Conservation (phyloP, 306 rosid species). For the Corylus heterophylla region DNA sequence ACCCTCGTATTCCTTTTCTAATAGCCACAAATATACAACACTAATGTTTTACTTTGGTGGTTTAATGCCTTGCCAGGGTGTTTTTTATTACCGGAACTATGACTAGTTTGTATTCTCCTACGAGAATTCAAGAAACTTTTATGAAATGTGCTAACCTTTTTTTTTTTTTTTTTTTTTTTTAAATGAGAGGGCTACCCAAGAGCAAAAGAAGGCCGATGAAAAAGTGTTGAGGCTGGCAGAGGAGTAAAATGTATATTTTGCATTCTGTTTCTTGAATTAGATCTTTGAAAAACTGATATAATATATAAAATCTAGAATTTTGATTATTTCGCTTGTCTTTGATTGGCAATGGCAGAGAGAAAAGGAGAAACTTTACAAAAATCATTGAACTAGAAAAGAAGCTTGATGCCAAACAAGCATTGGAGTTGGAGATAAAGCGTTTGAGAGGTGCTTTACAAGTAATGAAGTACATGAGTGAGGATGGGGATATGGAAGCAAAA, state of each 20-base stretch:
- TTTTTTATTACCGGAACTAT: too few species aligned
- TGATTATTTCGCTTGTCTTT: neutral
- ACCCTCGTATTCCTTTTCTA: too few species aligned
- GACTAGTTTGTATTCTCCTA: neutral
- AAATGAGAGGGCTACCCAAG: conserved; percentile 68
- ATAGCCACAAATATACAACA: too few species aligned
- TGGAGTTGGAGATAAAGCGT: conserved; percentile 61
- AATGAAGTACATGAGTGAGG: conserved; percentile 65
- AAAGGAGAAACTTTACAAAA: conserved; percentile 54
- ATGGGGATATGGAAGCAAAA: conserved; percentile 51
- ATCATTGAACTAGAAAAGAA: conserved; percentile 60
- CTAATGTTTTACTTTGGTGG: too few species aligned
- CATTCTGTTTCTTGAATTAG: neutral
- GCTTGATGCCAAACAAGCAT: conserved; percentile 71
- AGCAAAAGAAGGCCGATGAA: conserved; percentile 70
- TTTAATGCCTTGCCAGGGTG: too few species aligned
- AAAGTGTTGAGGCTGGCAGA: conserved; percentile 56
- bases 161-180: conserved; percentile 15
- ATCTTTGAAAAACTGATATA: neutral
- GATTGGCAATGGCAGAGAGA: conserved; percentile 48
- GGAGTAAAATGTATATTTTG: conserved; percentile 53
- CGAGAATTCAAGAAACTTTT: conserved; percentile 8
- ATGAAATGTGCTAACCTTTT: neutral
- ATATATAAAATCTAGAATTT: neutral
- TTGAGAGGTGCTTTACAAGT: conserved; percentile 72